Evolutionary conservation across 2,329 filamentous ascomycete genomes (phyloP).

Genomic region (Thelonectria rubi): DNA sequence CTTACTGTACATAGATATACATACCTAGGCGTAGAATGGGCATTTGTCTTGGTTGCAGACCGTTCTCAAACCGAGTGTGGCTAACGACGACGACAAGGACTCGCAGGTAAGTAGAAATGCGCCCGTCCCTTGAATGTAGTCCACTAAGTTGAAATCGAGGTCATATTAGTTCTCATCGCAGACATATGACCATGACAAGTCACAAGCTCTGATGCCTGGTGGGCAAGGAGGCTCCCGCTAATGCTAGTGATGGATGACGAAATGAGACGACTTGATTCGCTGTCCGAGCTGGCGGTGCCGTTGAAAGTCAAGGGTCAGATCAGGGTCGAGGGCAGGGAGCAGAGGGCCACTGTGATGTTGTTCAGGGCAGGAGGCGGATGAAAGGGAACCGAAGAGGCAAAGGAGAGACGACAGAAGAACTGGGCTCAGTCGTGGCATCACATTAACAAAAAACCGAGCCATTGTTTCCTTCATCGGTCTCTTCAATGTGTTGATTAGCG

Average conservation of each 20-base stretch:
- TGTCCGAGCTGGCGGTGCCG: slow-evolving; percentile 10
- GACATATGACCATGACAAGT: not conserved
- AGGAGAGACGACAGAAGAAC: too few species aligned
- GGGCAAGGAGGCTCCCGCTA: slow-evolving; percentile 18
- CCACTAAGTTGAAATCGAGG: not conserved
- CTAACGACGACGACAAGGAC: too few species aligned
- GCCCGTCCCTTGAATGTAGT: not conserved
- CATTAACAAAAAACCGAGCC: slow-evolving; percentile 11
- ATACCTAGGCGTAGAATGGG: not conserved
- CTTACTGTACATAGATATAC: not conserved
- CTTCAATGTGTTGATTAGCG: not conserved
- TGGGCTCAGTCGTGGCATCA: not conserved
- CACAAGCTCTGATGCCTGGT: slow-evolving; percentile 3
- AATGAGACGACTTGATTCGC: slow-evolving; percentile 34
- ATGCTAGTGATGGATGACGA: slow-evolving; percentile 36
- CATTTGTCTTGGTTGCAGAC: too few species aligned
- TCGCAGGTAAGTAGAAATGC: too few species aligned
- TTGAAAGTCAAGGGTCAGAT: not conserved
- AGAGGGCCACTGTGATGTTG: too few species aligned
- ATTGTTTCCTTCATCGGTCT: not conserved
- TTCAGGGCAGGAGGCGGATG: too few species aligned
- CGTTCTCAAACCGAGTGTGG: too few species aligned
- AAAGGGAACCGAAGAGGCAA: too few species aligned
- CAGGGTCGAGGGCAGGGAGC: too few species aligned
- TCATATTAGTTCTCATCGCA: too few species aligned